Percentiles rank a stretch among this genome's conserved stretches.
Conservation (phyloP, 345 rosid genomes). For the Moringa oleifera region DNA sequence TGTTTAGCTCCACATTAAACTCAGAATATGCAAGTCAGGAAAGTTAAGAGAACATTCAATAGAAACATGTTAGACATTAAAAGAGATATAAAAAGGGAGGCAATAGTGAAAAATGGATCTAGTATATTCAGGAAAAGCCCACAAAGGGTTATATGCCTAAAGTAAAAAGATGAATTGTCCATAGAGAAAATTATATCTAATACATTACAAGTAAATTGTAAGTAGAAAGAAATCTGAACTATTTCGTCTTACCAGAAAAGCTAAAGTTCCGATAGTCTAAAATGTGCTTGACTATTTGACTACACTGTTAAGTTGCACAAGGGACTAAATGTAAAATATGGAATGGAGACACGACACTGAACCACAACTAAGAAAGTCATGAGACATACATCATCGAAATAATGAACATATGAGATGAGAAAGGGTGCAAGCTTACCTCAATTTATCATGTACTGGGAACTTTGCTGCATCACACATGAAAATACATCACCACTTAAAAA, state of each 20-base stretch:
- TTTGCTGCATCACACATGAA: constrained; percentile 20
- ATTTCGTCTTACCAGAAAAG: neutral
- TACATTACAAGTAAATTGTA: neutral
- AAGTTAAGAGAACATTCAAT: no score
- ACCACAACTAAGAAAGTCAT: constrained; percentile 9
- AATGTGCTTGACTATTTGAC: neutral
- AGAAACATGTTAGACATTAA: no score
- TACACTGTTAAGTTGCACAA: neutral
- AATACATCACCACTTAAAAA: constrained; percentile 16
- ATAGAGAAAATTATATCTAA: no score
- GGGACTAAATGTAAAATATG: no score
- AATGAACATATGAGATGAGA: neutral
- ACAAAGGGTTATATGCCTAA: no score
- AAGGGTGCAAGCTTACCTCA: constrained; percentile 24
- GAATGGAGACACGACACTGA: neutral
- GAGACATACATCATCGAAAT: neutral
- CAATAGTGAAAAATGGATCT: no score
- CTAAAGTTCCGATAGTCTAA: neutral
- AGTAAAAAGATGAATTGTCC: neutral
- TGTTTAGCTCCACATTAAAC: neutral
- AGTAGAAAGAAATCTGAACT: neutral
- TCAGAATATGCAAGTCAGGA: no score
- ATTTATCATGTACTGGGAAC: constrained; percentile 18
- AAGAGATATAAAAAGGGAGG: no score
- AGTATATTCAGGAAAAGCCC: neutral